Percentiles rank a stretch among this genome's conserved stretches.
Conservation (phyloP, 352 stramenopile species). For the Globisporangium perplexum region DNA sequence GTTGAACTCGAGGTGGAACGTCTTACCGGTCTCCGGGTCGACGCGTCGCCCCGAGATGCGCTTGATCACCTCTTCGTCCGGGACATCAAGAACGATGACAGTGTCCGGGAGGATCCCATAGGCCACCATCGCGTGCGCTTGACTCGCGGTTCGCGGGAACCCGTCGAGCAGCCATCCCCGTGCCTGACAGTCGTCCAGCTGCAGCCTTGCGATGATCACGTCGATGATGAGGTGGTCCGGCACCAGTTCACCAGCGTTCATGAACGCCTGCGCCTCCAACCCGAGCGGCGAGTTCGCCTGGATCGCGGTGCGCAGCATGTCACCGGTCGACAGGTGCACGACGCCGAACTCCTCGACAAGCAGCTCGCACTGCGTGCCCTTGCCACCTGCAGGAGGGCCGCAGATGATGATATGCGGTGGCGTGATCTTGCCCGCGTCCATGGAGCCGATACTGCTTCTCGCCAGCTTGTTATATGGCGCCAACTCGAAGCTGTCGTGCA, state of each 20-base stretch:
- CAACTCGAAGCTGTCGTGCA: constrained; percentile 87
- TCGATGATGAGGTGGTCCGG: constrained; percentile 46
- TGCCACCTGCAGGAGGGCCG: constrained; percentile 87
- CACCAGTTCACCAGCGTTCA: constrained; percentile 42
- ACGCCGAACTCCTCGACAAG: constrained; percentile 84
- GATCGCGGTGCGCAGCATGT: constrained; percentile 87
- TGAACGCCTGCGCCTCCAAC: constrained; percentile 29
- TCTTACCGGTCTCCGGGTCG: constrained; percentile 91
- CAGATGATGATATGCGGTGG: constrained; percentile 41
- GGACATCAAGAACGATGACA: constrained; percentile 92
- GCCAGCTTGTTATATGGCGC: constrained; percentile 72
- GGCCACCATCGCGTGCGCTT: constrained; percentile 79
- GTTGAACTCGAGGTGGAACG: constrained; percentile 96
- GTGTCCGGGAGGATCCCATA: constrained; percentile 84
- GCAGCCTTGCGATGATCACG: constrained; percentile 63
- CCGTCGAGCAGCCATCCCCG: constrained; percentile 90
- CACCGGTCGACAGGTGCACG: constrained; percentile 87
- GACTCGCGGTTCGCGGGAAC: constrained; percentile 83
- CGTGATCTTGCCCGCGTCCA: constrained; percentile 24
- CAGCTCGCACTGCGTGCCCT: constrained; percentile 94
- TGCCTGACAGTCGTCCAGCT: constrained; percentile 67
- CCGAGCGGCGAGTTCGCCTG: constrained; percentile 30
- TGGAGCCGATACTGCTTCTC: constrained; percentile 21
- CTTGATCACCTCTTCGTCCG: constrained; percentile 93
- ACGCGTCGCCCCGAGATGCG: constrained; percentile 95